A percentile compares a stretch with the other conserved stretches of the same genome.
Evolutionary conservation across 257 asterid genomes (phyloP).

Genomic region (Vinca minor): DNA sequence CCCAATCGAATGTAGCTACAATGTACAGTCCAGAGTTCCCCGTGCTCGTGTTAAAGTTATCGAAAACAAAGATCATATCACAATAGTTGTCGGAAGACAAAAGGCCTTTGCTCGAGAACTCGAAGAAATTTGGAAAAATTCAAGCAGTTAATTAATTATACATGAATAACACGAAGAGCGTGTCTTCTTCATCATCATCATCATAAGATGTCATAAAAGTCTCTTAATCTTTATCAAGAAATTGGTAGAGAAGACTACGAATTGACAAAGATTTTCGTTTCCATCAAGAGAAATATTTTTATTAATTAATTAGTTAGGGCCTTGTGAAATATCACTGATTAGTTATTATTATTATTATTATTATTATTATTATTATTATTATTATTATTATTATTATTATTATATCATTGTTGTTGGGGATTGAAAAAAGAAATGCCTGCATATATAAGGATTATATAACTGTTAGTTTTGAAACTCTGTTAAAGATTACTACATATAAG

Average conservation of each 20-base stretch:
- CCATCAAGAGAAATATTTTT: no score
- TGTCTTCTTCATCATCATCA: no score
- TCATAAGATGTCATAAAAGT: background rate
- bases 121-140: slow-evolving; percentile 64
- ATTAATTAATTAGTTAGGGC: background rate
- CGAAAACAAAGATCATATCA: slow-evolving; percentile 69
- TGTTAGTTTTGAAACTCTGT: background rate
- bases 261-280: no score
- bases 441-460: background rate
- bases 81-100: slow-evolving; percentile 88
- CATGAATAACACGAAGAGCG: no score
- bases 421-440: no score
- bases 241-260: background rate
- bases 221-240: background rate
- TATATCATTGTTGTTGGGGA: no score
- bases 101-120: slow-evolving; percentile 77
- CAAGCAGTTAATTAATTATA: slow-evolving; percentile 22
- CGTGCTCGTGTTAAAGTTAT: slow-evolving; percentile 60
- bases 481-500: background rate
- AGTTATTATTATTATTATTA: no score
- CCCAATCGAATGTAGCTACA: slow-evolving; percentile 81
- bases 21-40: slow-evolving; percentile 50
- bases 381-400: no score
- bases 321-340: background rate
- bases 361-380: no score